Conservation (phyloP, 2,329 filamentous ascomycete genomes). For the Botrytis elliptica region DNA sequence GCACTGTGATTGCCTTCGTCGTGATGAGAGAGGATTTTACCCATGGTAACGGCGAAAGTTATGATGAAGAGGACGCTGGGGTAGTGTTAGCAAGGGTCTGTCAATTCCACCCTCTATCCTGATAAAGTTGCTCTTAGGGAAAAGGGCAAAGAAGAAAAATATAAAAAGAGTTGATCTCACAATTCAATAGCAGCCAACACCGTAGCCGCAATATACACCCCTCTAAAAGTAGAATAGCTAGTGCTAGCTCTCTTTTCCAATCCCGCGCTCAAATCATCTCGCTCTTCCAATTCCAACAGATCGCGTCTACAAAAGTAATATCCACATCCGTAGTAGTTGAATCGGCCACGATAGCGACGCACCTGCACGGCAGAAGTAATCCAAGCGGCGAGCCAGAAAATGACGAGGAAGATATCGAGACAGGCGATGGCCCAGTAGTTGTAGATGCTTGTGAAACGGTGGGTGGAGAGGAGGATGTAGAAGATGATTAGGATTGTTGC, state of each 20-base stretch:
- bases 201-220: conserved; percentile 5
- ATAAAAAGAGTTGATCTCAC: neutral
- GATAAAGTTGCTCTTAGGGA: neutral
- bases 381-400: conserved; percentile 17
- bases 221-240: conserved; percentile 5
- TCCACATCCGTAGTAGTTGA: conserved; percentile 6
- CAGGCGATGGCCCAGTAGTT: conserved; percentile 15
- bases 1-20: neutral
- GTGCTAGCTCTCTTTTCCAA: conserved; percentile 4
- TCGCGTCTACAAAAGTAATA: neutral
- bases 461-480: conserved; percentile 9
- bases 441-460: conserved; percentile 13
- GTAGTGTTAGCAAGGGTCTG: neutral
- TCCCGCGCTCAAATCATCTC: neutral
- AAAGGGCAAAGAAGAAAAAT: neutral
- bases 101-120: neutral
- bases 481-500: conserved; percentile 16
- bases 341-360: neutral
- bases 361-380: conserved; percentile 5
- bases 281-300: conserved; percentile 9
- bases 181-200: conserved; percentile 19
- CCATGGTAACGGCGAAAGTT: conserved; percentile 9
- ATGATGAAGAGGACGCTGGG: conserved; percentile 8
- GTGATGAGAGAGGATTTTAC: neutral
- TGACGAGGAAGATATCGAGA: conserved; percentile 9